Base-by-base conservation (phyloP, 1,284 basidiomycete genomes). In the Ustilago vetiveriae region DNA sequence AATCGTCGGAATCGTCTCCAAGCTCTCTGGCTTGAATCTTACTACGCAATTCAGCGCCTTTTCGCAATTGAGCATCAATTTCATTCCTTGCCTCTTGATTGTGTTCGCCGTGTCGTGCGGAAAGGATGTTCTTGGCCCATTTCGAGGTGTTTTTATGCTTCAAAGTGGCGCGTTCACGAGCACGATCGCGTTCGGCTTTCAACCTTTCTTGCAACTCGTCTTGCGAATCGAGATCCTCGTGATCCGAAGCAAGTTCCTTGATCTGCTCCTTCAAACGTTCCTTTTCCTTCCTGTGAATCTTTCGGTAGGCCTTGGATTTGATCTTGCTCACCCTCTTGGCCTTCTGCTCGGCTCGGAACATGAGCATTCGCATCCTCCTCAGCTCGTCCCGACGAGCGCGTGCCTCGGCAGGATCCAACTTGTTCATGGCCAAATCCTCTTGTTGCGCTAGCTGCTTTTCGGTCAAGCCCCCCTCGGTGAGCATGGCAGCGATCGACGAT, bases 281-380 rank as follows among this genome's bases (percentile, higher is more conserved):
- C 70, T 85, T 87, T 82, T 89, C 89, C 82, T 91, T 92, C 81
- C 92, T 87, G 76, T 89, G 89, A 43, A 98, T 86, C 74, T 91
- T 90, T 33, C 94, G 86, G 81, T 92, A 98, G 4, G 92, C 88
- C 83, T 95, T 97, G 82, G 89, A 91, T 86, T 98, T 98, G 84
- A 98, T 98, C 84, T 96, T 98, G 35, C 90, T 88, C 9, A 96
- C 86, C 11, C 94, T 88, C 78, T 91, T 92, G 10, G 93, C 92
- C 82, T 95, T 95, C 33, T 88, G 85, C 77, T 98, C 94, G 0
- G 92, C 92, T 4, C 94, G 88, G 85, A 96, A 97, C 86, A 94
- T 91, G 43, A 98, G 86, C 75, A 97, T 94, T 27, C 95, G 88
- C 87, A 93, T 92, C 76, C 89, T 87, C 16, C 91, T 87, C 14